Percentiles rank a stretch among this genome's conserved stretches.
phyloP scores from a whole-genome alignment of 495 filamentous ascomycete genomes.

The Annulohypoxylon stygium region DNA sequence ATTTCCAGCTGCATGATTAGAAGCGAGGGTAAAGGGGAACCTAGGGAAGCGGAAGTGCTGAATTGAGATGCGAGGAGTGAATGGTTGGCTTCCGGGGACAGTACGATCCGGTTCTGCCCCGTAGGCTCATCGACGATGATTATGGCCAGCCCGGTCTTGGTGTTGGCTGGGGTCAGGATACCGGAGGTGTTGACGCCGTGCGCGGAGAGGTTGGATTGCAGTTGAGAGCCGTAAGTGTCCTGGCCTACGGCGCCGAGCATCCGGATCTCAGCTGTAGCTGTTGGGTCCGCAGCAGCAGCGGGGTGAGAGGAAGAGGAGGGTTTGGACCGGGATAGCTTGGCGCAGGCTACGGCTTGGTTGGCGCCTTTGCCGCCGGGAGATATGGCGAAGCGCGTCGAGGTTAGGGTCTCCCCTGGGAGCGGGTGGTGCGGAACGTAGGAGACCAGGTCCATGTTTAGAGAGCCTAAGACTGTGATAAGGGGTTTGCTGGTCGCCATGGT shows the following conservation, averaged over 20 bases:
- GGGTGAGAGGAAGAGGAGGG: conserved; percentile 32
- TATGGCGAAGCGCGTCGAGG: conserved; percentile 78
- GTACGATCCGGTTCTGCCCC: conserved; percentile 89
- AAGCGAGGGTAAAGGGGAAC: conserved; percentile 66
- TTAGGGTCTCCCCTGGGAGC: conserved; percentile 86
- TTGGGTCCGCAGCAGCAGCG: conserved; percentile 46
- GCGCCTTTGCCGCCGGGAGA: conserved; percentile 94
- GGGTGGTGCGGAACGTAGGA: conserved; percentile 88
- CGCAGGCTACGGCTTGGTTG: conserved; percentile 90
- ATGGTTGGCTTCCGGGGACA: conserved; percentile 85
- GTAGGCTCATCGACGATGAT: conserved; percentile 83
- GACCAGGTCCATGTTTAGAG: conserved; percentile 93
- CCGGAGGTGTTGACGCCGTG: conserved; percentile 74
- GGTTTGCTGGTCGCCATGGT: conserved; percentile 55
- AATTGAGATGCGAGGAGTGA: conserved; percentile 44
- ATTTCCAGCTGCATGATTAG: conserved; percentile 93
- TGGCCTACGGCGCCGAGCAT: conserved; percentile 89
- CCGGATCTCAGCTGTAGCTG: conserved; percentile 70
- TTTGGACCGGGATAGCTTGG: conserved; percentile 60
- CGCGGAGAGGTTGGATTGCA: conserved; percentile 64
- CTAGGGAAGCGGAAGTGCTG: conserved; percentile 45
- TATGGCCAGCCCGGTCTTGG: conserved; percentile 84
- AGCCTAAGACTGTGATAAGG: conserved; percentile 84
- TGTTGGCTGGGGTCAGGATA: conserved; percentile 69
- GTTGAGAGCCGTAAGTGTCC: conserved; percentile 70